Evolutionary conservation across 805 yeast genomes (phyloP).

Genomic region (Saturnispora dispora): DNA sequence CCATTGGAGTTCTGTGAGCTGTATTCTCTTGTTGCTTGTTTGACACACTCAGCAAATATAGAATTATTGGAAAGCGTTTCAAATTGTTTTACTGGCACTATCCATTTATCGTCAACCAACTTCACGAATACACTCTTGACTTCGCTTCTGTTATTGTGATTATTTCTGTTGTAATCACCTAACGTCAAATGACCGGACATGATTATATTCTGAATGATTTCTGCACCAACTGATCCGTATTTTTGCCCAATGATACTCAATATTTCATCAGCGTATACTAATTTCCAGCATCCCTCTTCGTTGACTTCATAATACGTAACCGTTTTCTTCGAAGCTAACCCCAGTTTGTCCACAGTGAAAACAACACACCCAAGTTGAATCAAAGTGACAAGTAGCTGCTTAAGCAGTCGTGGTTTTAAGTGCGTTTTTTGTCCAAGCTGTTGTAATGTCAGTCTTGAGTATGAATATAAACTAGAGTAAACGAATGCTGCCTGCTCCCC

Average conservation of each 20-base stretch:
- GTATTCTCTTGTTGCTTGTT: constrained; percentile 23
- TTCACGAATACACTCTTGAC: constrained; percentile 33
- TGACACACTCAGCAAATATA: constrained; percentile 27
- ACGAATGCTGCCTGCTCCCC: constrained; percentile 71
- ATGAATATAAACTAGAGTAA: constrained; percentile 49
- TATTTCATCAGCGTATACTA: constrained; percentile 73
- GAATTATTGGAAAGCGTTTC: constrained; percentile 27
- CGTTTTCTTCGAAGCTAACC: constrained; percentile 9
- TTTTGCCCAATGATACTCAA: constrained; percentile 42
- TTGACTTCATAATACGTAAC: constrained; percentile 44
- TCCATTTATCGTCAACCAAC: constrained; percentile 41
- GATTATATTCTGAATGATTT: constrained; percentile 60
- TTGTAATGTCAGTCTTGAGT: constrained; percentile 53
- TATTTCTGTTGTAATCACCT: constrained; percentile 35
- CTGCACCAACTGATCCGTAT: constrained; percentile 37
- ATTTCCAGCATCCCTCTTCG: constrained; percentile 51
- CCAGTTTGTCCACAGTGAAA: constrained; percentile 36
- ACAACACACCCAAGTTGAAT: constrained; percentile 71
- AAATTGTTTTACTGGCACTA: constrained; percentile 36
- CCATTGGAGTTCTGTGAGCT: constrained; percentile 1
- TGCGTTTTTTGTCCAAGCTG: constrained; percentile 43
- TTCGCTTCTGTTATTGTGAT: constrained; percentile 18
- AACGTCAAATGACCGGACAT: constrained; percentile 58
- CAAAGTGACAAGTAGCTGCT: constrained; percentile 62
- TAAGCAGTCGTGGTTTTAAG: constrained; percentile 43